These are phyloP conservation scores for Trichophaea hybrida DNA, from an alignment of 2,329 filamentous ascomycete species.

Conservation along the genomic window DNA sequence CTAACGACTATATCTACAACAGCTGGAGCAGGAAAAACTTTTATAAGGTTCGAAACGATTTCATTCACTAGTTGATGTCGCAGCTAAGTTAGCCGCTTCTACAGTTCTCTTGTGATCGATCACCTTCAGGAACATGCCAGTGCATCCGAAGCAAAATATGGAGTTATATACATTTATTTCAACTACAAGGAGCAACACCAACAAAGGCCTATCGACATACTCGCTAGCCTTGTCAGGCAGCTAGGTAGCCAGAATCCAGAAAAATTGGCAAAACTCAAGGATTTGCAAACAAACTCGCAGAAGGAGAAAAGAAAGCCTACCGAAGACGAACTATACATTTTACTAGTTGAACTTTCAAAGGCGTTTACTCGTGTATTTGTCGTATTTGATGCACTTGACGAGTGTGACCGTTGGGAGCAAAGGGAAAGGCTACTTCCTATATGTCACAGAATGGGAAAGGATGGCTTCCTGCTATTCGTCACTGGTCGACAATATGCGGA, in stretches of 20 bases:
- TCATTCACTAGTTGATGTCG: neutral
- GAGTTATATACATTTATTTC: conserved; percentile 4
- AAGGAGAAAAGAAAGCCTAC: conserved; percentile 1
- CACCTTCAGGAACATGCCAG: neutral
- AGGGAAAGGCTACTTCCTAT: conserved; percentile 5
- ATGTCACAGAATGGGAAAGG: conserved; percentile 1
- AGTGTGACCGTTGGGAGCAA: conserved; percentile 1
- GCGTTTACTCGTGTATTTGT: conserved; percentile 1
- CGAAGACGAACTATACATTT: neutral
- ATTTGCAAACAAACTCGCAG: neutral
- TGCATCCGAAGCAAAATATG: neutral
- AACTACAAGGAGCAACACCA: neutral
- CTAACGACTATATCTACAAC: neutral
- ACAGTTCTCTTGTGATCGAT: conserved; percentile 5
- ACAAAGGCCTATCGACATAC: neutral
- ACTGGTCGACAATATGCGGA: conserved; percentile 5
- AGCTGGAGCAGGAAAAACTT: conserved; percentile 6
- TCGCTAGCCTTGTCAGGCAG: conserved; percentile 6
- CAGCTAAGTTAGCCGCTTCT: neutral
- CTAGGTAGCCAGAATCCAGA: neutral
- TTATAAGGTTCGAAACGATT: neutral
- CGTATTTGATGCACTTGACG: conserved; percentile 9
- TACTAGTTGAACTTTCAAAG: neutral
- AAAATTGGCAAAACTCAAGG: neutral
- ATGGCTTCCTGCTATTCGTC: conserved; percentile 3